A percentile compares a stretch with the other conserved stretches of the same genome.
Conservation (phyloP, 2,329 filamentous ascomycete species). For the Fusarium circinatum region DNA sequence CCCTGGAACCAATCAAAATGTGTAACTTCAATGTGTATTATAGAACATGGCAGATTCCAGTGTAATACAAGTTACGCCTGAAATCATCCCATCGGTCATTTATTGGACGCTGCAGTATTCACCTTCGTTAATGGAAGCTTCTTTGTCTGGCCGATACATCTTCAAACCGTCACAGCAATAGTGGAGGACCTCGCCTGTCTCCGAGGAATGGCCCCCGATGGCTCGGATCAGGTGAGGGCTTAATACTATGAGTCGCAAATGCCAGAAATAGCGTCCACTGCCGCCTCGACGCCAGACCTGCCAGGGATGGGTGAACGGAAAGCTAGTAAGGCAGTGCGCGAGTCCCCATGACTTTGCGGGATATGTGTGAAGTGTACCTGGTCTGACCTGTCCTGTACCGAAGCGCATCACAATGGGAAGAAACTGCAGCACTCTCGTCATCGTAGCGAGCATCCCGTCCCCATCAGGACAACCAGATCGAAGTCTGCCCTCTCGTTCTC, state of each 20-base stretch:
- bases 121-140: conserved; percentile 5
- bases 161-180: conserved; percentile 9
- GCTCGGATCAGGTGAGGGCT: conserved; percentile 36
- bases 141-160: neutral
- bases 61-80: neutral
- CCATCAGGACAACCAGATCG: conserved; percentile 29
- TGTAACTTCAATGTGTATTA: neutral
- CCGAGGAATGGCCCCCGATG: conserved; percentile 33
- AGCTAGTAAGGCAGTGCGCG: conserved; percentile 14
- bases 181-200: conserved; percentile 38
- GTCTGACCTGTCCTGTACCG: neutral
- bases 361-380: conserved; percentile 3
- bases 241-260: conserved; percentile 30
- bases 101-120: neutral
- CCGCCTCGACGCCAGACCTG: conserved; percentile 34
- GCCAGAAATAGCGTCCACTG: conserved; percentile 45
- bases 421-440: conserved; percentile 8
- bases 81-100: neutral
- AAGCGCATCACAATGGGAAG: neutral
- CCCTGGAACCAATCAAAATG: neutral
- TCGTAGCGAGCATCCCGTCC: conserved; percentile 13
- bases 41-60: neutral
- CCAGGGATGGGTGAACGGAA: conserved; percentile 17
- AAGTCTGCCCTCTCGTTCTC: conserved; percentile 24
- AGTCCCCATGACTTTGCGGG: neutral